Conservation (phyloP, 2,329 filamentous ascomycete species). For the Xylaria sp. region DNA sequence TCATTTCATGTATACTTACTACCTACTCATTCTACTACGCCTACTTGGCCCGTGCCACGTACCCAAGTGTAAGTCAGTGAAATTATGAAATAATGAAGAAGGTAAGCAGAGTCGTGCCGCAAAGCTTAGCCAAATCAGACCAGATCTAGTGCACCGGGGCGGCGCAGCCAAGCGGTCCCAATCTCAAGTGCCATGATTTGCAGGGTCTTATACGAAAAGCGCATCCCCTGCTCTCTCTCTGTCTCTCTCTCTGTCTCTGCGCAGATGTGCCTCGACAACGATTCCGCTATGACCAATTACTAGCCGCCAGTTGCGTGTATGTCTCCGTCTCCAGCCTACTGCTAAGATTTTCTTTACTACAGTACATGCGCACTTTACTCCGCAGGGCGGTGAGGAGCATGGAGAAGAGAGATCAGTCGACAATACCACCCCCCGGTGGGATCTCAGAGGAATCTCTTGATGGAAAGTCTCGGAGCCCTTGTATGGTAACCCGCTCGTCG, state of each 20-base stretch:
- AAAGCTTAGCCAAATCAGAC: slow-evolving; percentile 11
- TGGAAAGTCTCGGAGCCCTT: neutral
- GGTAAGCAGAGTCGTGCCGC: too few relatives aligned
- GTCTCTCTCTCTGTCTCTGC: too few relatives aligned
- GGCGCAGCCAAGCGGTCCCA: slow-evolving; percentile 22
- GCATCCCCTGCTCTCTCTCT: neutral
- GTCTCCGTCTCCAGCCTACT: neutral
- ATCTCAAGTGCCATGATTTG: slow-evolving; percentile 10
- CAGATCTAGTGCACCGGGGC: slow-evolving; percentile 5
- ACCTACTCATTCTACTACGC: neutral
- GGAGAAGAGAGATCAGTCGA: neutral
- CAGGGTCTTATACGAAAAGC: slow-evolving; percentile 21
- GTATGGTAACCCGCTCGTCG: slow-evolving; percentile 14
- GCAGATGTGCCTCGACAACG: neutral
- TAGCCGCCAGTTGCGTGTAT: slow-evolving; percentile 2
- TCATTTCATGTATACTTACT: neutral
- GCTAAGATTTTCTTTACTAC: neutral
- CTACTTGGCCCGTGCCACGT: neutral
- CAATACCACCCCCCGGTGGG: neutral
- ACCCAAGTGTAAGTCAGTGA: too few relatives aligned
- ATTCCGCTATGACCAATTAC: neutral
- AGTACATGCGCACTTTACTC: slow-evolving; percentile 4
- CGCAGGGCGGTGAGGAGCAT: slow-evolving; percentile 20
- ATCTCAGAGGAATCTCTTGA: neutral
- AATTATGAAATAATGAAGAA: too few relatives aligned